These are phyloP conservation scores for Tuber magnatum DNA, from an alignment of 495 filamentous ascomycete species.

Conservation along the genomic window DNA sequence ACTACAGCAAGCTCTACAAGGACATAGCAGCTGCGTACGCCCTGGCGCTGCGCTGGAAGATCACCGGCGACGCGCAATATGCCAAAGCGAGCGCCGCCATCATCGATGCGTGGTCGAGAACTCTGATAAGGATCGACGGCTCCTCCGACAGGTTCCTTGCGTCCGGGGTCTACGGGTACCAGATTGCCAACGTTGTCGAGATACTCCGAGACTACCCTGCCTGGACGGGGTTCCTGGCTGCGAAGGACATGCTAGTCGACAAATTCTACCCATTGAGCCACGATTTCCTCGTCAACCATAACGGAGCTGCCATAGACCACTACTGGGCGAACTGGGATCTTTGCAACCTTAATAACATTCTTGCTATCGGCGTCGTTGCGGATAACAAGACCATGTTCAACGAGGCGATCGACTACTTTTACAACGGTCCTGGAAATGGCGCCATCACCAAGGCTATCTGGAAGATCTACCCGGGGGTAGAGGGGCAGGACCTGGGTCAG, in stretches of 20 bases:
- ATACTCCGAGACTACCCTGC: conserved; percentile 43
- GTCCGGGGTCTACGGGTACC: conserved; percentile 46
- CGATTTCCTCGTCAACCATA: conserved; percentile 42
- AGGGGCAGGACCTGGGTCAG: conserved; percentile 39
- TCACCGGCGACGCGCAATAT: conserved; percentile 42
- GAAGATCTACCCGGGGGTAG: conserved; percentile 29
- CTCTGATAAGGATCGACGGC: conserved; percentile 42
- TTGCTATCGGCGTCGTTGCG: conserved; percentile 44
- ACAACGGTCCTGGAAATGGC: conserved; percentile 44
- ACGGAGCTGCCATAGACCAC: conserved; percentile 41
- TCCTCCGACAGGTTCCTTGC: conserved; percentile 45
- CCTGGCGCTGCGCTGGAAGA: conserved; percentile 44
- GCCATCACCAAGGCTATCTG: conserved; percentile 41
- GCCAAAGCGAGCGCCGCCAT: conserved; percentile 42
- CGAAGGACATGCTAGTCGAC: conserved; percentile 39
- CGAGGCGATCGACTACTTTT: conserved; percentile 43
- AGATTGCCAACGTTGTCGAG: conserved; percentile 48
- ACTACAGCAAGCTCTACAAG: conserved; percentile 43
- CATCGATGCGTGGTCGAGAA: conserved; percentile 44
- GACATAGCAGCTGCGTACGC: conserved; percentile 45
- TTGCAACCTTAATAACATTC: conserved; percentile 44
- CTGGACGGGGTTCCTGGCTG: conserved; percentile 39
- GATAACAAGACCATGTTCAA: conserved; percentile 46
- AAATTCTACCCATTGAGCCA: conserved; percentile 44
- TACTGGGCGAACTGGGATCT: conserved; percentile 49